Evolutionary conservation across 352 stramenopile genomes (phyloP).

Genomic region (Phytophthora hybrid): DNA sequence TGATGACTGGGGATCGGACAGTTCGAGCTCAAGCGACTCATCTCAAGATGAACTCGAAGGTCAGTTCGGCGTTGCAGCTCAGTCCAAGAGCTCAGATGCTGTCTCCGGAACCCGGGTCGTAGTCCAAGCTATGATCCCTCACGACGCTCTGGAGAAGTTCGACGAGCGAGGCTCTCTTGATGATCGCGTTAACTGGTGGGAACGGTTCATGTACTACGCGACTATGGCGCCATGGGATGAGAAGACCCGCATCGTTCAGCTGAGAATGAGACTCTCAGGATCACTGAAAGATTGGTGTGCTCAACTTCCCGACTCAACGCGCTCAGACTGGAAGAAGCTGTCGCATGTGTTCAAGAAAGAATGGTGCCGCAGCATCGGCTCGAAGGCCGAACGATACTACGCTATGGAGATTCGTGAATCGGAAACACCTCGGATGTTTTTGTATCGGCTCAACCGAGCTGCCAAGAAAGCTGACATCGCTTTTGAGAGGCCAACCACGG

Average conservation of each 20-base stretch:
- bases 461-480: neutral
- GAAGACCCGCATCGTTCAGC: neutral
- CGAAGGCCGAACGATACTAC: neutral
- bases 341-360: neutral
- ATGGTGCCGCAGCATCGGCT: neutral
- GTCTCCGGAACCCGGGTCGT: too few relatives aligned
- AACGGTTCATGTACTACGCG: conserved; percentile 12
- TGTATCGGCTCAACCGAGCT: neutral
- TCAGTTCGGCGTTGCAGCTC: too few relatives aligned
- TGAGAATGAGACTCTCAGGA: neutral
- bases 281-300: conserved; percentile 1
- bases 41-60: too few relatives aligned
- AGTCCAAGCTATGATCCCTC: too few relatives aligned
- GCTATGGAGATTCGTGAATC: neutral
- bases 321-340: neutral
- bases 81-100: too few relatives aligned
- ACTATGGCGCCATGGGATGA: conserved; percentile 6
- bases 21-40: too few relatives aligned
- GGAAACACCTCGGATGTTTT: neutral
- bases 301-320: neutral
- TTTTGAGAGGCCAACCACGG: neutral
- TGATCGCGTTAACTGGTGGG: conserved; percentile 3
- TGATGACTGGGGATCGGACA: too few relatives aligned
- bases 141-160: neutral
- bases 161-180: neutral